These are phyloP conservation scores for Lyophyllum semitale DNA, from an alignment of 768 basidiomycete genomes.

Conservation along the genomic window DNA sequence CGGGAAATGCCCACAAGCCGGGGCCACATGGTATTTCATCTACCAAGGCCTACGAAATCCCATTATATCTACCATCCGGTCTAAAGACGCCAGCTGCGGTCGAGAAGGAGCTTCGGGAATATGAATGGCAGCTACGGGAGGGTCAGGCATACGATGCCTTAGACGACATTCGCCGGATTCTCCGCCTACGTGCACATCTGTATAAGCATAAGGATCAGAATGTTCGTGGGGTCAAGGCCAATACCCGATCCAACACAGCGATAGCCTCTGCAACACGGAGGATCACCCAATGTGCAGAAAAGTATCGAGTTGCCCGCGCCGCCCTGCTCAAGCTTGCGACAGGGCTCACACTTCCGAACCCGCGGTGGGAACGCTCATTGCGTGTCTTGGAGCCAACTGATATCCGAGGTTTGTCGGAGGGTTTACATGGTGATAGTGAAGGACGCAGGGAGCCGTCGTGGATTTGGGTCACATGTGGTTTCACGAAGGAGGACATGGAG, in stretches of 20 bases:
- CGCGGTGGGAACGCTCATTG: neutral
- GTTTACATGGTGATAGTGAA: neutral
- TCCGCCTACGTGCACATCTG: conserved; percentile 2
- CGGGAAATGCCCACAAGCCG: too few species aligned
- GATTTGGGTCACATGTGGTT: neutral
- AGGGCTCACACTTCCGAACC: neutral
- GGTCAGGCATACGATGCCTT: too few species aligned
- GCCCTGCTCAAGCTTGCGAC: neutral
- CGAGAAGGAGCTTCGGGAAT: too few species aligned
- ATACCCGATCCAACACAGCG: neutral
- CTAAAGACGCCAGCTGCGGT: too few species aligned
- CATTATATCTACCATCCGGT: too few species aligned
- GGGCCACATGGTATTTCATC: too few species aligned
- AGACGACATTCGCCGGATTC: conserved; percentile 2
- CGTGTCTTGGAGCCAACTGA: neutral
- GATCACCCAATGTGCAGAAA: neutral
- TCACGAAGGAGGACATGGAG: neutral
- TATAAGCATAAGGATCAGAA: conserved; percentile 12
- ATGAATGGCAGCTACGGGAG: too few species aligned
- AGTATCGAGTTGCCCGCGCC: neutral
- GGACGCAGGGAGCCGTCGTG: neutral
- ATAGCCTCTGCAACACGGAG: neutral
- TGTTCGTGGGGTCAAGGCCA: neutral
- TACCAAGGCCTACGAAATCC: too few species aligned
- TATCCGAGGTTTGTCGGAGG: neutral